phyloP scores from a whole-genome alignment of 768 basidiomycete species.

The Russula sp. region DNA sequence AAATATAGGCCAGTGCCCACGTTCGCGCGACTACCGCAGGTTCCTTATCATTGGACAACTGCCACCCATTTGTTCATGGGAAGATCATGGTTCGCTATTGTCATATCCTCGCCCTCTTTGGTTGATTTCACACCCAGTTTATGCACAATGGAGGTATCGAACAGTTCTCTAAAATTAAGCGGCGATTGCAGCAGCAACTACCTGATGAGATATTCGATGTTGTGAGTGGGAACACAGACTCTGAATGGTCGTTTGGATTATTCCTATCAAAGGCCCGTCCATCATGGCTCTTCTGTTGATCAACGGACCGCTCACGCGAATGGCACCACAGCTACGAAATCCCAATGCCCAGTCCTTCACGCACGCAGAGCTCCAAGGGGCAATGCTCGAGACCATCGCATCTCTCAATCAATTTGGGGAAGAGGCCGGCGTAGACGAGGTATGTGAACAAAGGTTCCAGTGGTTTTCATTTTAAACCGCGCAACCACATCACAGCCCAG shows the following conservation, averaged over 20 bases:
- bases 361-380: constrained; percentile 62
- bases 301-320: not conserved
- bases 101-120: not conserved
- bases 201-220: constrained; percentile 81
- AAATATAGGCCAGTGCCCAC: constrained; percentile 53
- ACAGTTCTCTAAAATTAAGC: constrained; percentile 75
- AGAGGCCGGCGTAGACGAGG: constrained; percentile 68
- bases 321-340: constrained; percentile 60
- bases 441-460: constrained; percentile 28
- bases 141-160: constrained; percentile 98
- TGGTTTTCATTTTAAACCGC: not conserved
- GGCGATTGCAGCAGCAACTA: constrained; percentile 67
- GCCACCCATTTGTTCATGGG: constrained; percentile 90
- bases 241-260: constrained; percentile 95
- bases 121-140: constrained; percentile 46
- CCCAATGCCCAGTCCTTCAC: constrained; percentile 72
- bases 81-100: constrained; percentile 72
- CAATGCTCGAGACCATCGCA: constrained; percentile 86
- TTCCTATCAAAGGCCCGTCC: constrained; percentile 70
- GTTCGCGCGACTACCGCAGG: constrained; percentile 93
- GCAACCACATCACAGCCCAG: constrained; percentile 51
- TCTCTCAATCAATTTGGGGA: constrained; percentile 71
- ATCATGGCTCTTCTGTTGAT: not conserved
- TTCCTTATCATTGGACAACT: constrained; percentile 86
- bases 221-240: constrained; percentile 96